Evolutionary conservation across 305 asterid species (phyloP), one percentile per base, ranked within the genome.

Genomic region (Fraxinus floribunda): DNA sequence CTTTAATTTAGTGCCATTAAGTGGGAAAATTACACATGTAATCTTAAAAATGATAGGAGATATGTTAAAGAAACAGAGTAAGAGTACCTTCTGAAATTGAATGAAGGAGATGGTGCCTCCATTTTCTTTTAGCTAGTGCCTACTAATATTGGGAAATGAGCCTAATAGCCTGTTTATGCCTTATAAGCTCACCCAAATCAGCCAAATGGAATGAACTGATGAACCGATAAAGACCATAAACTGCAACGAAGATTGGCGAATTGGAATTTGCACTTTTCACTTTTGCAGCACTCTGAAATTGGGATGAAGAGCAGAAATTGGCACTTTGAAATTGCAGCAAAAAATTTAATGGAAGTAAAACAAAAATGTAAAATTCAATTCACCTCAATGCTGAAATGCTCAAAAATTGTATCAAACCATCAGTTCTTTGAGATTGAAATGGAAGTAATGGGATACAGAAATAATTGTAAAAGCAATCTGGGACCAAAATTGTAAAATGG

Each of bases 61-160:
- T 29, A 4, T 22, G n/a, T 52, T 9, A 32, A 64, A 41, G 11
- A 76, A 6, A 71, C 10, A 71, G 46, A 82, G 22, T 10, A 39
- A 77, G 35, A 26, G 36, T 85, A 91, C 96, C 94, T 91, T 82
- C 82, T 79, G 80, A 88, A 79, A 85, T 72, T 83, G 75, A 81
- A 86, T 35, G 90, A 86, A 85, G 89, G 85, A 82, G 90, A 86
- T 70, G 91, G 32, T n/a, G 91, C 91, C 85, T 89, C 97, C 98
- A 93, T 94, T 80, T 52, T 79, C 64, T 71, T 46, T 74, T 70
- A 9, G 74, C 74, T 78, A 39, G 55, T 35, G 9, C 55, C 39
- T 30, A 29, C 39, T 70, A 11, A 15, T 29, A 70, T 70, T 13
- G 39, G 75, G 75, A 34, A 70, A 13, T 68, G 10, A 15, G 4